These are phyloP conservation scores for Coemansia interrupta DNA, from an alignment of 192 early-diverging fungal species.

Conservation along the genomic window DNA sequence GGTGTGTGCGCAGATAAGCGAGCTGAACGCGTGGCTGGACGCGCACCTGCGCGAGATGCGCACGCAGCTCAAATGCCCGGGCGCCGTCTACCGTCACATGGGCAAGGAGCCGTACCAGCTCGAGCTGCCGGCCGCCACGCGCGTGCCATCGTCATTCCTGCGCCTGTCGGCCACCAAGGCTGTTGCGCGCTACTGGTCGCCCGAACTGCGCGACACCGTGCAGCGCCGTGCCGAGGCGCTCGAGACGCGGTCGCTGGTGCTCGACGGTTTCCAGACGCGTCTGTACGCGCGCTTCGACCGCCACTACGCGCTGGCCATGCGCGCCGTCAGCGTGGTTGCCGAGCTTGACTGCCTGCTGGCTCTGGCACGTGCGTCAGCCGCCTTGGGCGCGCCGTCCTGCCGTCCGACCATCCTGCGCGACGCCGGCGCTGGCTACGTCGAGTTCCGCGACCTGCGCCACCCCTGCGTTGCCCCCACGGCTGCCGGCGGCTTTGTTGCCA, in stretches of 20 bases:
- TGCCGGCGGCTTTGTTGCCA: slow-evolving; percentile 82
- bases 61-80: slow-evolving; percentile 60
- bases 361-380: slow-evolving; percentile 62
- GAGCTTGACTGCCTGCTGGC: slow-evolving; percentile 86
- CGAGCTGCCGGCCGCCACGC: slow-evolving; percentile 74
- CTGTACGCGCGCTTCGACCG: slow-evolving; percentile 86
- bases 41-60: slow-evolving; percentile 64
- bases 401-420: slow-evolving; percentile 78
- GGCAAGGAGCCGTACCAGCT: slow-evolving; percentile 96
- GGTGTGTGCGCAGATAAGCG: slow-evolving; percentile 54
- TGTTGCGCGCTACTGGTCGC: slow-evolving; percentile 82
- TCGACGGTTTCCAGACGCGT: slow-evolving; percentile 67
- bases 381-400: slow-evolving; percentile 76
- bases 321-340: slow-evolving; percentile 67
- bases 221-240: slow-evolving; percentile 72
- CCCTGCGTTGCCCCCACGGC: slow-evolving; percentile 68
- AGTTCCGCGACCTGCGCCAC: slow-evolving; percentile 88
- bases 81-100: slow-evolving; percentile 79
- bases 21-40: slow-evolving; percentile 67
- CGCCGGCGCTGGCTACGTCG: slow-evolving; percentile 57
- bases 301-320: slow-evolving; percentile 67
- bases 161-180: slow-evolving; percentile 75
- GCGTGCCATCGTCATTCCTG: slow-evolving; percentile 75
- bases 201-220: slow-evolving; percentile 61
- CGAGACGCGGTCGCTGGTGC: slow-evolving; percentile 73